Percentiles rank a stretch among this genome's conserved stretches.
phyloP scores from a whole-genome alignment of 2,329 filamentous ascomycete genomes.

The Blumeria hordei region DNA sequence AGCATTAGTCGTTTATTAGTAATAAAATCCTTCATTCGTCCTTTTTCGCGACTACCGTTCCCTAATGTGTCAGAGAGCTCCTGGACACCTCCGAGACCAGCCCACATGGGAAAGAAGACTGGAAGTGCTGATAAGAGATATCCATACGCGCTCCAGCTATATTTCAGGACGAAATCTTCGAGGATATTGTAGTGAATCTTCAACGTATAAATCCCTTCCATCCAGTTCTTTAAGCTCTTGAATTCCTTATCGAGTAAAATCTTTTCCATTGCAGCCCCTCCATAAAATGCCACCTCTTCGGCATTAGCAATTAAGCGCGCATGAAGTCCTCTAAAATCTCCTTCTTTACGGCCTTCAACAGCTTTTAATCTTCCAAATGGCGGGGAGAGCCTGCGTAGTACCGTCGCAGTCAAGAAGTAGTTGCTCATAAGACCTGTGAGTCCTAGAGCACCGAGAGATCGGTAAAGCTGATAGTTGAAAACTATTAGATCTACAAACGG shows the following conservation, averaged over 20 bases:
- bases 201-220: slow-evolving; percentile 94
- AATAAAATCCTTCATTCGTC: slow-evolving; percentile 95
- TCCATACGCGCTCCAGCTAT: slow-evolving; percentile 94
- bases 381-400: slow-evolving; percentile 69
- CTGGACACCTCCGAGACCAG: slow-evolving; percentile 49
- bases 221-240: slow-evolving; percentile 79
- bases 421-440: slow-evolving; percentile 70
- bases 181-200: slow-evolving; percentile 98
- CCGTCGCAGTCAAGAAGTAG: slow-evolving; percentile 81
- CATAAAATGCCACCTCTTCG: slow-evolving; percentile 94
- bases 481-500: slow-evolving; percentile 91
- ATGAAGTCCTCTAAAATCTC: slow-evolving; percentile 80
- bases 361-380: slow-evolving; percentile 95
- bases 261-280: slow-evolving; percentile 85
- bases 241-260: slow-evolving; percentile 80
- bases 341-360: slow-evolving; percentile 82
- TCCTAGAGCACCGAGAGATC: slow-evolving; percentile 69
- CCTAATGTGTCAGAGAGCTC: slow-evolving; percentile 32
- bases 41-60: slow-evolving; percentile 41
- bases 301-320: slow-evolving; percentile 86
- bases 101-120: slow-evolving; percentile 85
- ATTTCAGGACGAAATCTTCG: slow-evolving; percentile 94
- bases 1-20: slow-evolving; percentile 98
- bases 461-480: slow-evolving; percentile 94
- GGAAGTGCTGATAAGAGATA: slow-evolving; percentile 84